These are phyloP conservation scores for Karstenula rhodostoma DNA, from an alignment of 2,329 filamentous ascomycete genomes.

Conservation along the genomic window DNA sequence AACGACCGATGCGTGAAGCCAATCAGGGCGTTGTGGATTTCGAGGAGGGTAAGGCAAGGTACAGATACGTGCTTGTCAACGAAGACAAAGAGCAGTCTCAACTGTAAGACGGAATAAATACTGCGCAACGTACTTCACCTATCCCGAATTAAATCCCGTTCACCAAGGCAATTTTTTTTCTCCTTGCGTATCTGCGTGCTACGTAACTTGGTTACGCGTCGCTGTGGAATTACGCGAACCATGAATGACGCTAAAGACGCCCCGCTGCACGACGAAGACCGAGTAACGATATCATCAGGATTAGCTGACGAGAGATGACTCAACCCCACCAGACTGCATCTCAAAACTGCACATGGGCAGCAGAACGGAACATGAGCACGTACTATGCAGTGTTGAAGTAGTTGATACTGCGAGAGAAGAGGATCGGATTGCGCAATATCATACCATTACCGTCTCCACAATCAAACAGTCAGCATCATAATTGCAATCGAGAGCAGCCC, in stretches of 20 bases:
- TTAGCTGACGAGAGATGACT: not conserved
- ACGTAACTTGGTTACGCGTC: not conserved
- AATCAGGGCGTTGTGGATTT: constrained; percentile 67
- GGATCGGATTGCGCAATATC: not conserved
- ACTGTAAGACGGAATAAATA: constrained; percentile 20
- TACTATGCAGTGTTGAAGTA: not conserved
- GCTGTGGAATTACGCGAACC: not conserved
- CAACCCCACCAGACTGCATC: not conserved
- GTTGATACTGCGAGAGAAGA: not conserved
- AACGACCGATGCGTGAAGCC: constrained; percentile 61
- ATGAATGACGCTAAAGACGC: not conserved
- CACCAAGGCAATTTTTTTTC: not conserved
- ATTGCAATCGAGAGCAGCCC: not conserved
- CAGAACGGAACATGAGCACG: not conserved
- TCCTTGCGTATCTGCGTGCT: not conserved
- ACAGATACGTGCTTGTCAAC: constrained; percentile 49
- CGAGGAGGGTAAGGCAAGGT: constrained; percentile 62
- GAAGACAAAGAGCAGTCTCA: constrained; percentile 36
- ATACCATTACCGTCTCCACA: not conserved
- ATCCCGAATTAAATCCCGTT: not conserved
- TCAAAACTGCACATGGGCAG: not conserved
- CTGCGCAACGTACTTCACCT: not conserved
- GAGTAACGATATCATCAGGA: not conserved
- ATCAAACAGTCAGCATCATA: not conserved
- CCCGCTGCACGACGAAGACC: not conserved